Evolutionary conservation across 805 yeast genomes (phyloP), one percentile per base, ranked within the genome.

Genomic region (Grigorovia transvaalensis): DNA sequence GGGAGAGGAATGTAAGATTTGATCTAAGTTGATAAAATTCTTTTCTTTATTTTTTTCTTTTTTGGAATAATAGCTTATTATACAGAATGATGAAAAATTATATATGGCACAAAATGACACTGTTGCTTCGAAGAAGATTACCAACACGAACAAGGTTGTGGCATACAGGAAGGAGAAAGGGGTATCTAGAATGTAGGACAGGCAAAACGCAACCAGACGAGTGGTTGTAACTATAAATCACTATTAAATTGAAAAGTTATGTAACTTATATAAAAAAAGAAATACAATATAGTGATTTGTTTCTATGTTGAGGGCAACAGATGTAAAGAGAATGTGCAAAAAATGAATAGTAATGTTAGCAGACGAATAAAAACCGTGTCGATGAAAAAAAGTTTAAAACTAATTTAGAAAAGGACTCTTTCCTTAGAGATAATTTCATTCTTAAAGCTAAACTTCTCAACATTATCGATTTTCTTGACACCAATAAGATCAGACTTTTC

Each of bases 391-490:
- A 7, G 12, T 4, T 15, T 23, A 6, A 6, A 23, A 27, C n/a
- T 15, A 18, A 2, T 7, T 52, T 50, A 56, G 17, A 53, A 53
- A n/a, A 61, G 52, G 8, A 66, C 69, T 58, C 71, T 63, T 54
- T 66, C 69, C 35, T 62, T 61, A 29, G 70, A 64, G 50, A 65
- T 49, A 13, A 57, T 52, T 19, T 59, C 60, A n/a, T 57, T 60
- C 18, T 58, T 56, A 17, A 65, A 45, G 27, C 54, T 54, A 6
- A 57, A 48, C 38, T 61, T 52, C 11, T 55, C 51, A 30, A 64
- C 58, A 38, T 48, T 29, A 29, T 45, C 33, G 5, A 18, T 17
- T 46, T 46, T 46, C 13, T 46, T 46, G 11, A 38, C 42, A 38
- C 38, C 47, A n/a, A 27, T 18, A 27, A 42, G 20, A 27, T 48